Evolutionary conservation across 805 yeast species (phyloP), one percentile per base, ranked within the genome.

Genomic region (Candida hispaniensis): DNA sequence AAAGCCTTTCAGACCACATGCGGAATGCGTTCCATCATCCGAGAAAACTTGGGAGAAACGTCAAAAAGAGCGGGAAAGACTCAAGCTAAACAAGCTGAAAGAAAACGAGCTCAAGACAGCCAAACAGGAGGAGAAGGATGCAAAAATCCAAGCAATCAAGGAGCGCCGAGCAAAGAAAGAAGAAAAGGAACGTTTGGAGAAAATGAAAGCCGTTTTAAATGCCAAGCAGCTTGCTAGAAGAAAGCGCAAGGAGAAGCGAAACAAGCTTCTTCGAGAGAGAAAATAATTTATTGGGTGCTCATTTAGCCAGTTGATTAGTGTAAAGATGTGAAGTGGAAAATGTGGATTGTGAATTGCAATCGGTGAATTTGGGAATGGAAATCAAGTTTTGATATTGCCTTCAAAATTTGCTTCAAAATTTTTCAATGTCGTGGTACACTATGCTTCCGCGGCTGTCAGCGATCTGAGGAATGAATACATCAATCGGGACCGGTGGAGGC

Each of bases 221-320:
- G 79, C 79, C 26, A 86, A 85, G 75, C 79, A 74, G 64, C 80
- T 85, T 24, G 97, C 85, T 45, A 72, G 98, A 59, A 55, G 88
- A 61, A 76, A 79, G 61, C 76, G 79, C 64, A 75, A 79, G 53
- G 98, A 88, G 55, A 88, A 88, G 78, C 76, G 97, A 61, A 88
- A 86, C 63, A 88, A 88, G 62, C 64, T 85, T 50, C 73, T 86
- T 55, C 83, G 77, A 55, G 97, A 86, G 53, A 94, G 96, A 58
- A 79, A 46, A 39, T 30, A 27, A 11, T 22, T 10, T n/a, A n/a
- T n/a, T n/a, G n/a, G n/a, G n/a, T n/a, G n/a, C n/a, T n/a, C n/a
- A n/a, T n/a, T n/a, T n/a, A n/a, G n/a, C n/a, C n/a, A n/a, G n/a
- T n/a, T n/a, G n/a, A n/a, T n/a, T n/a, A n/a, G n/a, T n/a, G n/a